Evolutionary conservation across 352 stramenopile species (phyloP).

Genomic region (Phytophthora capsici): DNA sequence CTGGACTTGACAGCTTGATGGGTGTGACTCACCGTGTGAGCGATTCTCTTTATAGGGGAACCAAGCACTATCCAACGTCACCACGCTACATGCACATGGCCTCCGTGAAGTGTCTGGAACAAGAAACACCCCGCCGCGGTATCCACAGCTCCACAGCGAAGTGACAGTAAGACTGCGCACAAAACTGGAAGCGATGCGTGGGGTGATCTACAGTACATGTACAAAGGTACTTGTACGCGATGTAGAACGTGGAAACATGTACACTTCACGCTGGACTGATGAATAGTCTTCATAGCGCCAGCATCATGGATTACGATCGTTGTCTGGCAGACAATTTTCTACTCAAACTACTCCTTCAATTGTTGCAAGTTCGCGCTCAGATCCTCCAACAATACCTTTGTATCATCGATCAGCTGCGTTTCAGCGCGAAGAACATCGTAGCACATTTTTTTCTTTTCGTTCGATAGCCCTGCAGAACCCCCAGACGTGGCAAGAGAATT

Average conservation of each 20-base stretch:
- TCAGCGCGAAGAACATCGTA: constrained; percentile 82
- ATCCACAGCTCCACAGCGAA: constrained; percentile 61
- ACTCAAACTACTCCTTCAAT: constrained; percentile 29
- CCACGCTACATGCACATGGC: constrained; percentile 53
- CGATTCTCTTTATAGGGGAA: constrained; percentile 13
- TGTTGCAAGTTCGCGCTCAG: constrained; percentile 62
- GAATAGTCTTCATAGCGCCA: neutral
- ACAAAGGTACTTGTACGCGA: constrained; percentile 4
- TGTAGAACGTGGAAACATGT: no score
- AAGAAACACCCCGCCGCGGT: constrained; percentile 80
- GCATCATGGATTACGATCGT: neutral
- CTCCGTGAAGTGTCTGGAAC: constrained; percentile 78
- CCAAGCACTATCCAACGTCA: neutral
- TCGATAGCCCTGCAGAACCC: constrained; percentile 40
- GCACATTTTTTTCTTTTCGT: constrained; percentile 86
- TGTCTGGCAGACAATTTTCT: neutral
- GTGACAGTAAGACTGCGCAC: constrained; percentile 58
- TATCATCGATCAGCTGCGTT: constrained; percentile 83
- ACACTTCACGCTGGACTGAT: neutral
- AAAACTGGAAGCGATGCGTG: constrained; percentile 63
- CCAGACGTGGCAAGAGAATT: constrained; percentile 14
- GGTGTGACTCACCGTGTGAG: no score
- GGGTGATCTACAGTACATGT: no score
- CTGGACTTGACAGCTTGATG: constrained; percentile 15
- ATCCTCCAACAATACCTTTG: constrained; percentile 73